A percentile compares a stretch with the other conserved stretches of the same genome.
Evolutionary conservation across 257 asterid genomes (phyloP).

Genomic region (Solanum pinnatisectum): DNA sequence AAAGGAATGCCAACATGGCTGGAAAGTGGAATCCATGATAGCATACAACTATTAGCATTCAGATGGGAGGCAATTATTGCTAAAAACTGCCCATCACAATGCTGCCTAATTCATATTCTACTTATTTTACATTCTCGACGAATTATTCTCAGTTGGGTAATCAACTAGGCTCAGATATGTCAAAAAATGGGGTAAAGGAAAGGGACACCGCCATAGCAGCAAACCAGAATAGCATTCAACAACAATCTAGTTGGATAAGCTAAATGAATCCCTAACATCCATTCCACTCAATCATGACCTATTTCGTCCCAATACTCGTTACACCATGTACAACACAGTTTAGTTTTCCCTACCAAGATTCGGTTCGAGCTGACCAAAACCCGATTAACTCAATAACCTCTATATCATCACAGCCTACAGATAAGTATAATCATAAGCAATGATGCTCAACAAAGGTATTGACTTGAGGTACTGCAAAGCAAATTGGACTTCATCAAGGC

Average conservation of each 20-base stretch:
- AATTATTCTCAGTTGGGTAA: not conserved
- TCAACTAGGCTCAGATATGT: not conserved
- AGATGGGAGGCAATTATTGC: not conserved
- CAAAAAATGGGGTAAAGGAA: not conserved
- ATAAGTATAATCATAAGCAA: not conserved
- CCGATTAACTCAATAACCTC: not conserved
- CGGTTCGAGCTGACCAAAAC: not conserved
- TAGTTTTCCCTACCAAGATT: not conserved
- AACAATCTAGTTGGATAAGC: not conserved
- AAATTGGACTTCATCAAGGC: not conserved
- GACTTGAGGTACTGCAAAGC: not conserved
- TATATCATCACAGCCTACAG: not conserved
- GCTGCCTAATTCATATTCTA: not conserved
- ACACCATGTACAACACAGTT: not conserved
- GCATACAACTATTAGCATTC: not conserved
- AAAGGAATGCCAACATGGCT: not conserved
- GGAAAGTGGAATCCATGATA: not conserved
- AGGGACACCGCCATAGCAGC: not conserved
- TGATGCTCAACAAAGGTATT: not conserved
- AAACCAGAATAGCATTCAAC: not conserved
- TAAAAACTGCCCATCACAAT: not conserved
- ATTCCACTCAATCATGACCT: not conserved
- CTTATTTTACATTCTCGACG: not conserved
- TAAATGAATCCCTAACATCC: not conserved
- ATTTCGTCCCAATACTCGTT: not conserved